A percentile compares a stretch with the other conserved stretches of the same genome.
Conservation (phyloP, 352 stramenopile species). For the Globisporangium spiculum region DNA sequence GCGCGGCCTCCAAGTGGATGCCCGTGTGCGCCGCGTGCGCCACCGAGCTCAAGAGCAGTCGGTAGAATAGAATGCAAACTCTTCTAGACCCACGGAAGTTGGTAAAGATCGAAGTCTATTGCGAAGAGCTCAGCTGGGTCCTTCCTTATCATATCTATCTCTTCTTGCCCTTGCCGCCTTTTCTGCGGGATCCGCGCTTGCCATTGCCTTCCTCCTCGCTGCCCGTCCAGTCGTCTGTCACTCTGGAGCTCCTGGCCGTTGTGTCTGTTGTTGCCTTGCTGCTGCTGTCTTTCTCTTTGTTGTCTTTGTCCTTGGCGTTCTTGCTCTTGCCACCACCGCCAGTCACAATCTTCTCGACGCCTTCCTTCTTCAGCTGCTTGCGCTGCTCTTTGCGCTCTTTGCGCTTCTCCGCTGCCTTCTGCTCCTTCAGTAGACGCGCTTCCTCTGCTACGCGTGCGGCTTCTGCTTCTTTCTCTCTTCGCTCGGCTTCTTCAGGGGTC, state of each 20-base stretch:
- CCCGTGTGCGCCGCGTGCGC: slow-evolving; percentile 67
- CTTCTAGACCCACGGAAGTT: background rate
- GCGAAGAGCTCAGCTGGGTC: background rate
- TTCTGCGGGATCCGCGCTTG: slow-evolving; percentile 13
- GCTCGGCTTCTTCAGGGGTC: slow-evolving; percentile 15
- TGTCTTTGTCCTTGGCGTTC: slow-evolving; percentile 19
- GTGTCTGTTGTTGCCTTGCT: background rate
- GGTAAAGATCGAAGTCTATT: background rate
- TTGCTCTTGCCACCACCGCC: slow-evolving; percentile 27
- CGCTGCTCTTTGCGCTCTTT: slow-evolving; percentile 78
- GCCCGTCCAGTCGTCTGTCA: slow-evolving; percentile 6
- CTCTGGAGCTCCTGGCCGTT: background rate
- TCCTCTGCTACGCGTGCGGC: slow-evolving; percentile 41
- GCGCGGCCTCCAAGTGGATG: slow-evolving; percentile 84
- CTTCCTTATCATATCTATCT: background rate
- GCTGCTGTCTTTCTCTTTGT: background rate
- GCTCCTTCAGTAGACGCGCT: slow-evolving; percentile 62
- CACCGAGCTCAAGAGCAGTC: slow-evolving; percentile 38
- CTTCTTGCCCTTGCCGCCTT: slow-evolving; percentile 20
- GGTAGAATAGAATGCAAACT: slow-evolving; percentile 11
- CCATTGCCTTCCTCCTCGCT: slow-evolving; percentile 15
- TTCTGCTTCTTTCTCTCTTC: slow-evolving; percentile 36
- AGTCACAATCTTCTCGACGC: slow-evolving; percentile 64
- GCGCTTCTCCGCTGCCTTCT: slow-evolving; percentile 77
- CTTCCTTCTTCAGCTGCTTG: slow-evolving; percentile 79